Base-by-base conservation (phyloP, 257 asterid species). In the Jaltomata sinuosa region DNA sequence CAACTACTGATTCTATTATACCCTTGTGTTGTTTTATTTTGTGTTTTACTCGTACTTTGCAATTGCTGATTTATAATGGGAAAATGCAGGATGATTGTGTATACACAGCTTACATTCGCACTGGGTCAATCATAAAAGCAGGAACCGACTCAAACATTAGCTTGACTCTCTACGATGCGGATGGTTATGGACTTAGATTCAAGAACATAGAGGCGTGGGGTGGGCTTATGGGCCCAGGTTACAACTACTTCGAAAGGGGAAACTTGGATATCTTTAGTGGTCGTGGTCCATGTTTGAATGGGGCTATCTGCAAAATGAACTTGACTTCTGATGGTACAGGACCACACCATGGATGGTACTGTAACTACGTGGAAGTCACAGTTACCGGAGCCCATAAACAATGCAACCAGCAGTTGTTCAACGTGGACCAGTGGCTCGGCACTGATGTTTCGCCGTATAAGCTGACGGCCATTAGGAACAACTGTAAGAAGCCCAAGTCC, bases 201-300 rank as follows among this genome's bases (percentile, higher is more conserved):
- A 87, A 88, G 19, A 87, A 92, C 52, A 62, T 94, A 12, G 93
- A 85, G 84, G 16, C 90, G 0, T 94, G 97, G 97, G 97, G 97
- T 36, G 98, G 98, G 84, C 88, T 91, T 2, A 92, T 93, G 97
- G 98, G 92, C 69, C 85, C 88, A n/a, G 90, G 83, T 1, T 84
- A 92, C 88, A 69, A 89, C 84, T 94, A 94, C 36, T 91, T 91
- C 71, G 94, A 94, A 94, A 88, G 92, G 8, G 97, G 93, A 0
- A 93, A 90, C 69, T 84, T 93, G 85, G 98, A 93, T 54, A 90
- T 94, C 19, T 94, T 94, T 29, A 91, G 94, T 71, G 95, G 95
- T 2, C 87, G 88, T 21, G 94, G 69, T 61, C 69, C 69, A 6
- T 61, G 69, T 61, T 2, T 61, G 69, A 12, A 5, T 27, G 69